Percentiles rank a stretch among this genome's conserved stretches.
Evolutionary conservation across 768 basidiomycete species (phyloP).

Genomic region (Tephrocybe rancida): DNA sequence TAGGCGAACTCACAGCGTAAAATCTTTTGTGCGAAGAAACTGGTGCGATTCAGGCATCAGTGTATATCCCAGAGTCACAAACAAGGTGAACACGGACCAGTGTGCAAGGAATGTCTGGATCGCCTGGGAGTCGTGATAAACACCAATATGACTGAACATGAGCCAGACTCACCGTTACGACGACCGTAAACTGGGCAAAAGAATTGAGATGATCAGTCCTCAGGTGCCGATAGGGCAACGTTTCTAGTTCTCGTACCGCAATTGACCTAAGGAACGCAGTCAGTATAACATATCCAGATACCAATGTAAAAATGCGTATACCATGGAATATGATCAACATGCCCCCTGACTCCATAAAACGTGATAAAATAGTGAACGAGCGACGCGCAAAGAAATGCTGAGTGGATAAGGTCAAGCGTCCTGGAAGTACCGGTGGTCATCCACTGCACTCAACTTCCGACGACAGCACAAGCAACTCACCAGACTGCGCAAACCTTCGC

Average conservation of each 20-base stretch:
- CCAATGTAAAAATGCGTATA: slow-evolving; percentile 2
- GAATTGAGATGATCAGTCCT: neutral
- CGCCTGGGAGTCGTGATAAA: slow-evolving; percentile 14
- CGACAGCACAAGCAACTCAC: slow-evolving; percentile 5
- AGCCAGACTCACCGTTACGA: slow-evolving; percentile 13
- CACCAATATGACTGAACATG: neutral
- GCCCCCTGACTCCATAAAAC: slow-evolving; percentile 16
- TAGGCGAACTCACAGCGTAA: slow-evolving; percentile 13
- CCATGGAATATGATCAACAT: slow-evolving; percentile 21
- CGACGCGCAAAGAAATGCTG: slow-evolving; percentile 21
- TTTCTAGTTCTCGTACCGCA: slow-evolving; percentile 6
- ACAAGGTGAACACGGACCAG: slow-evolving; percentile 18
- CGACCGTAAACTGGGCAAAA: slow-evolving; percentile 15
- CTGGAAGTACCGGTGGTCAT: slow-evolving; percentile 1
- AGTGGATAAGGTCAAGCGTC: slow-evolving; percentile 21
- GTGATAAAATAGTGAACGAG: slow-evolving; percentile 23
- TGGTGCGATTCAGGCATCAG: too few species aligned
- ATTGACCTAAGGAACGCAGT: slow-evolving; percentile 14
- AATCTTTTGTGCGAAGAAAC: slow-evolving; percentile 17
- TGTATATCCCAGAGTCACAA: too few species aligned
- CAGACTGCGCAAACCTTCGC: slow-evolving; percentile 15
- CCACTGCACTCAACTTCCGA: neutral
- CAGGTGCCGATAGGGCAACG: neutral
- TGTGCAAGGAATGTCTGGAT: slow-evolving; percentile 28
- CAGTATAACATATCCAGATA: neutral